A percentile compares a stretch with the other conserved stretches of the same genome.
Evolutionary conservation across 106 monocot species (phyloP).

Genomic region (Dendrobium chrysotoxum): DNA sequence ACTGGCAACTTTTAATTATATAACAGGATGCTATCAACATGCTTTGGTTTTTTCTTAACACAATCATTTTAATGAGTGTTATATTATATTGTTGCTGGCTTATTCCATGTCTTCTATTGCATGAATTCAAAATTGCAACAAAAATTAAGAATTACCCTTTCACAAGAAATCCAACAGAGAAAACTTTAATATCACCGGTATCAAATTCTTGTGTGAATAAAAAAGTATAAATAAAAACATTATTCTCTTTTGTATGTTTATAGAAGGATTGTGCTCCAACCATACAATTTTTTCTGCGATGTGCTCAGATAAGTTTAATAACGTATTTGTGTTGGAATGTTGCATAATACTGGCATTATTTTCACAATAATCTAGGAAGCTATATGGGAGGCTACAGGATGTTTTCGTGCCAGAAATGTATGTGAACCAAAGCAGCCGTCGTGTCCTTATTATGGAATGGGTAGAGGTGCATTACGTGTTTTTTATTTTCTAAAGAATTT

Average conservation of each 20-base stretch:
- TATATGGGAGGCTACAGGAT: conserved; percentile 75
- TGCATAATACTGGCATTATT: background rate
- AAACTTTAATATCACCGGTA: background rate
- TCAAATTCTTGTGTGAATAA: background rate
- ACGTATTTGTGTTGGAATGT: background rate
- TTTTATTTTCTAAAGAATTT: conserved; percentile 4
- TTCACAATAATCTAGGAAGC: conserved; percentile 40
- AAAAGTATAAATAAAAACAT: background rate
- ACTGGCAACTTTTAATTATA: background rate
- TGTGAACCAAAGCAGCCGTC: conserved; percentile 56
- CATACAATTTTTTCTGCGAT: background rate
- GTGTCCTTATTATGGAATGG: conserved; percentile 97
- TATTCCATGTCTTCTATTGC: background rate
- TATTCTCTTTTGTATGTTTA: background rate
- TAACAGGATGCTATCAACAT: background rate
- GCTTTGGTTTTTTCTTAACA: background rate
- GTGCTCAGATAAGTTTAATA: background rate
- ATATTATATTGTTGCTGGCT: background rate
- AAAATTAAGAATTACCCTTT: background rate
- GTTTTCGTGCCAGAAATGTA: conserved; percentile 91
- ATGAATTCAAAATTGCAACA: background rate
- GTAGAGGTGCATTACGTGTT: conserved; percentile 48
- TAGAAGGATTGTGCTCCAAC: background rate
- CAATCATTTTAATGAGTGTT: background rate
- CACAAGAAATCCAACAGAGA: background rate